These are phyloP conservation scores for Arthromyces matolae DNA, from an alignment of 768 basidiomycete genomes.

Conservation along the genomic window DNA sequence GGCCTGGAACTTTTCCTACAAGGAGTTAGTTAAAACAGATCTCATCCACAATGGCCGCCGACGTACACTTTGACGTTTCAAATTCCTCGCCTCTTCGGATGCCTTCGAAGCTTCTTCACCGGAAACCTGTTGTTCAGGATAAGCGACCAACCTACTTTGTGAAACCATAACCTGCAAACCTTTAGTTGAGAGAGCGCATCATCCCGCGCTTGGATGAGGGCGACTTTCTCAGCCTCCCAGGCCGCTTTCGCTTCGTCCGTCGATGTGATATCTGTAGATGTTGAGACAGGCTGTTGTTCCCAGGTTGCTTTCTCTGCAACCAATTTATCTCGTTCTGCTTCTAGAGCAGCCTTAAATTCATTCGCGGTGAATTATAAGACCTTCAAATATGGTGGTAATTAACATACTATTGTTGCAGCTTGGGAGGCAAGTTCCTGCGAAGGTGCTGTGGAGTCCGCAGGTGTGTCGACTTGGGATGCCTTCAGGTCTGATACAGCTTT, in stretches of 20 bases:
- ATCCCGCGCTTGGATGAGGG: slow-evolving; percentile 54
- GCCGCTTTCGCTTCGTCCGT: slow-evolving; percentile 28
- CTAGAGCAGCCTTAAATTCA: slow-evolving; percentile 54
- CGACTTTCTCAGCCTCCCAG: slow-evolving; percentile 60
- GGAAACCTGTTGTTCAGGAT: slow-evolving; percentile 26
- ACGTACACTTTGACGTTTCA: slow-evolving; percentile 39
- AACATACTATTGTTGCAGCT: slow-evolving; percentile 35
- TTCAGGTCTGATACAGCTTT: slow-evolving; percentile 32
- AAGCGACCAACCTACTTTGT: slow-evolving; percentile 5
- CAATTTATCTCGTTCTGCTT: slow-evolving; percentile 58
- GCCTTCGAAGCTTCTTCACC: slow-evolving; percentile 43
- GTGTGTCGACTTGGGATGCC: slow-evolving; percentile 22
- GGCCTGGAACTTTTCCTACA: slow-evolving; percentile 59
- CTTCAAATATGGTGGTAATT: not conserved
- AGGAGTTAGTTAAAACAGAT: too few species aligned
- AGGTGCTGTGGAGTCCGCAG: slow-evolving; percentile 14
- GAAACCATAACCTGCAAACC: slow-evolving; percentile 29
- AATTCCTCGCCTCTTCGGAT: slow-evolving; percentile 39
- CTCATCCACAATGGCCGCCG: too few species aligned
- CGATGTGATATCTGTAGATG: slow-evolving; percentile 17
- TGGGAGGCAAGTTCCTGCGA: slow-evolving; percentile 28
- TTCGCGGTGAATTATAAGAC: slow-evolving; percentile 1
- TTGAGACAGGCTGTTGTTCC: slow-evolving; percentile 27
- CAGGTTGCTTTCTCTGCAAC: slow-evolving; percentile 54
- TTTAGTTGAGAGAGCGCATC: slow-evolving; percentile 58